These are phyloP conservation scores for Fallopia convolvulus DNA, from an alignment of 148 eudicot species.

Conservation along the genomic window DNA sequence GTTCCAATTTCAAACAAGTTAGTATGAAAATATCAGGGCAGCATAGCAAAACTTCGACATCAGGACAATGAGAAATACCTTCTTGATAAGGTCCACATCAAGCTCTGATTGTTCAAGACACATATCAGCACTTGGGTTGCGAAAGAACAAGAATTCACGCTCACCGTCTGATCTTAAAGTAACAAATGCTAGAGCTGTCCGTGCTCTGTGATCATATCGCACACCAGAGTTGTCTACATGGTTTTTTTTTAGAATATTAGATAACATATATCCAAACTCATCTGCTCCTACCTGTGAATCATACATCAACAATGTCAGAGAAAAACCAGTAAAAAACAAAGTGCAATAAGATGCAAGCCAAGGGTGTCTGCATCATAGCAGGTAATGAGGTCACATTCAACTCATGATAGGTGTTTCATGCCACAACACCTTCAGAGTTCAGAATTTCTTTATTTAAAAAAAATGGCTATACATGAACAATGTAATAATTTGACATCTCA, in stretches of 20 bases:
- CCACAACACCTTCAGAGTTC: neutral
- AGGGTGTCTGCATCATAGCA: neutral
- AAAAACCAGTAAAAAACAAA: neutral
- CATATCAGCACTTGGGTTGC: conserved; percentile 88
- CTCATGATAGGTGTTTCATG: neutral
- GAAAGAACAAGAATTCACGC: conserved; percentile 78
- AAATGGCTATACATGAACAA: neutral
- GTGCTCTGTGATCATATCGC: conserved; percentile 60
- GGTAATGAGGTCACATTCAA: neutral
- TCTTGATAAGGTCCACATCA: conserved; percentile 52
- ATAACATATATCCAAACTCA: conserved; percentile 81
- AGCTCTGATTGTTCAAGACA: conserved; percentile 67
- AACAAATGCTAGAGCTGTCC: conserved; percentile 77
- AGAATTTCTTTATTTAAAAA: neutral
- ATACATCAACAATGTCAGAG: neutral
- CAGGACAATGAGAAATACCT: conserved; percentile 33
- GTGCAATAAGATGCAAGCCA: neutral
- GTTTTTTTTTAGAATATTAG: conserved; percentile 67
- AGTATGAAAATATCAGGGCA: neutral
- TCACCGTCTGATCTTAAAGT: conserved; percentile 69
- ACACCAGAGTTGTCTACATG: conserved; percentile 73
- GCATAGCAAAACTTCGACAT: neutral
- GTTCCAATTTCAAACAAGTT: neutral
- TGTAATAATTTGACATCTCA: neutral
- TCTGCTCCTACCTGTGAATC: conserved; percentile 72